phyloP scores from a whole-genome alignment of 768 basidiomycete species.

The Lactarius tabidus region DNA sequence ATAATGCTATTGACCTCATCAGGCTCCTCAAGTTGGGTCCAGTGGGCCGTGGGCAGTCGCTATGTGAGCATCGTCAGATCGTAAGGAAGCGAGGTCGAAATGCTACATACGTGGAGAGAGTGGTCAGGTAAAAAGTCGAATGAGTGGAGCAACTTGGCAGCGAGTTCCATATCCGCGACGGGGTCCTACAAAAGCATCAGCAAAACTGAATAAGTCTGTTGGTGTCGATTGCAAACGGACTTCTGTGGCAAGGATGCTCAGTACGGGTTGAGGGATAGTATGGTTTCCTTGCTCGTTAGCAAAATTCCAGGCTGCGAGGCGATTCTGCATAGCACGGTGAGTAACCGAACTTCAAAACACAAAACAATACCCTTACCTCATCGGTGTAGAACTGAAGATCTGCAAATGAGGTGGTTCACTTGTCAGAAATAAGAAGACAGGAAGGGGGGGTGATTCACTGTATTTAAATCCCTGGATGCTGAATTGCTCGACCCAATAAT shows the following conservation, averaged over 20 bases:
- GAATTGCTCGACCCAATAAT: conserved; percentile 66
- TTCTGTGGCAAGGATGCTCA: conserved; percentile 39
- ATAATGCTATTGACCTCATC: conserved; percentile 48
- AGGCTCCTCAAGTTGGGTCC: conserved; percentile 64
- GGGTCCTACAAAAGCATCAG: conserved; percentile 35
- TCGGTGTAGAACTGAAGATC: conserved; percentile 64
- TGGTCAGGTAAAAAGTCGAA: conserved; percentile 35
- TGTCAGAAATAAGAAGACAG: background rate
- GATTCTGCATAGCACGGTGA: conserved; percentile 35
- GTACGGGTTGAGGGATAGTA: conserved; percentile 40
- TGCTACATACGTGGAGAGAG: conserved; percentile 33
- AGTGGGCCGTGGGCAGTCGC: conserved; percentile 56
- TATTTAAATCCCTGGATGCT: conserved; percentile 51
- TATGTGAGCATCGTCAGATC: conserved; percentile 27
- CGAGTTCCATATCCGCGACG: conserved; percentile 41
- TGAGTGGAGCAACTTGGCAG: conserved; percentile 31
- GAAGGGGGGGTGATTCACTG: conserved; percentile 41
- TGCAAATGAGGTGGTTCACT: conserved; percentile 28
- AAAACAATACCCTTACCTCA: conserved; percentile 37
- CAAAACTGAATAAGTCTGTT: background rate
- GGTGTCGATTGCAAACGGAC: conserved; percentile 28
- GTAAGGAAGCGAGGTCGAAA: background rate
- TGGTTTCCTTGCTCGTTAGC: conserved; percentile 41
- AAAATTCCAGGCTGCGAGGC: conserved; percentile 36
- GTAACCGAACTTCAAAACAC: background rate